Percentiles rank a stretch among this genome's conserved stretches.
These are phyloP conservation scores for Syzygium aromaticum DNA, from an alignment of 345 rosid genomes.

Conservation along the genomic window DNA sequence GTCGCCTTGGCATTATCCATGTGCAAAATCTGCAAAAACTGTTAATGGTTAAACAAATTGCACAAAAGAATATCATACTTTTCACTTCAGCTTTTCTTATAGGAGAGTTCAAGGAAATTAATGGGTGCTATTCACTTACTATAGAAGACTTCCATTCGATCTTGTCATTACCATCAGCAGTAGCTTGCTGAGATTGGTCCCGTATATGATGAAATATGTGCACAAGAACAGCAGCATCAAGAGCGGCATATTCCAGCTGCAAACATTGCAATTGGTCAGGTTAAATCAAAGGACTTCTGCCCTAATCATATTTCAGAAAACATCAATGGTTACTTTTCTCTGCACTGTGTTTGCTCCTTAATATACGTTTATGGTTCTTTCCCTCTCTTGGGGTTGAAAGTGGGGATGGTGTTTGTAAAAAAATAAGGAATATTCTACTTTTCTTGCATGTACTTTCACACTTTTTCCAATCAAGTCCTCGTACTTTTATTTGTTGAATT, in stretches of 20 bases:
- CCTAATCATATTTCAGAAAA: too few relatives aligned
- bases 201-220: constrained; percentile 56
- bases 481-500: too few relatives aligned
- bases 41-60: not conserved
- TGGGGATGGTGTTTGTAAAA: too few relatives aligned
- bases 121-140: constrained; percentile 27
- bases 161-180: constrained; percentile 25
- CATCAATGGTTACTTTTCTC: too few relatives aligned
- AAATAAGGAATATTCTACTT: too few relatives aligned
- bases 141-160: constrained; percentile 70
- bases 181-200: constrained; percentile 26
- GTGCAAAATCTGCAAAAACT: constrained; percentile 42
- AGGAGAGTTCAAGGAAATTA: not conserved
- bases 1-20: constrained; percentile 36
- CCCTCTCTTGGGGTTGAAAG: too few relatives aligned
- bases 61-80: not conserved
- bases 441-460: too few relatives aligned
- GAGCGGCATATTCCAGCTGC: constrained; percentile 93
- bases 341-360: too few relatives aligned
- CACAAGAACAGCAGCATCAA: constrained; percentile 78
- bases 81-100: not conserved
- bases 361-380: too few relatives aligned
- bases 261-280: not conserved
- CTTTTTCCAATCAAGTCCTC: too few relatives aligned
- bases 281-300: not conserved